These are phyloP conservation scores for Nadsonia starkeyi-henricii DNA, from an alignment of 1,139 yeast species.

Conservation along the genomic window DNA sequence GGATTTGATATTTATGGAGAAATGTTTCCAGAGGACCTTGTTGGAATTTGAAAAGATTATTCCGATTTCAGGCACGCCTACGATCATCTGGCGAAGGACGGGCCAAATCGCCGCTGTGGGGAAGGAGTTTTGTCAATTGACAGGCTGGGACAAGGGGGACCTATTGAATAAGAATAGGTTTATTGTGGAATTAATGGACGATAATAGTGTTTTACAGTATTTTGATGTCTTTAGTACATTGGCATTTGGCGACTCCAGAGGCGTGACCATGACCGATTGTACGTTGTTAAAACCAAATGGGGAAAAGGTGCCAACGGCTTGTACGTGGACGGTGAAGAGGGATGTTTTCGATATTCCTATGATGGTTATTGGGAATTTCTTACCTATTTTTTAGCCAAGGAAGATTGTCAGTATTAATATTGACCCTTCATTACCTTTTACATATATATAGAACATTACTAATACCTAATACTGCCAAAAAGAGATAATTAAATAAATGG, in stretches of 20 bases:
- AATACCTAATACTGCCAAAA: too few species aligned
- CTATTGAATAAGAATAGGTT: constrained; percentile 42
- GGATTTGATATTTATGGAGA: constrained; percentile 87
- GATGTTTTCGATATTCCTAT: constrained; percentile 89
- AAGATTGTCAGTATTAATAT: too few species aligned
- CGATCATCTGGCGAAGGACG: constrained; percentile 87
- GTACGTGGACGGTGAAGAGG: constrained; percentile 83
- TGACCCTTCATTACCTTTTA: too few species aligned
- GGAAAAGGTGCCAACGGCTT: constrained; percentile 45
- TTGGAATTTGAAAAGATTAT: constrained; percentile 77
- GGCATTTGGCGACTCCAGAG: constrained; percentile 86
- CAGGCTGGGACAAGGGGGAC: constrained; percentile 75
- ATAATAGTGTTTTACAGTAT: constrained; percentile 71
- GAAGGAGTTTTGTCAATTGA: constrained; percentile 72
- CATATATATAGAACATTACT: too few species aligned
- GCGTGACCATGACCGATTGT: constrained; percentile 74
- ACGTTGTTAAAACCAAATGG: constrained; percentile 50
- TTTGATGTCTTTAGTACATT: constrained; percentile 73
- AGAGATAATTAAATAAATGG: too few species aligned
- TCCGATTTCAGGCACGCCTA: constrained; percentile 78
- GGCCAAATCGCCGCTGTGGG: constrained; percentile 92
- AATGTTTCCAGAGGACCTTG: constrained; percentile 81
- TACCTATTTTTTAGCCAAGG: constrained; percentile 10
- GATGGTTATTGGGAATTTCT: constrained; percentile 76
- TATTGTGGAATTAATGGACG: constrained; percentile 82